A percentile compares a stretch with the other conserved stretches of the same genome.
phyloP scores from a whole-genome alignment of 2,329 filamentous ascomycete genomes.

The Dothistroma pini region DNA sequence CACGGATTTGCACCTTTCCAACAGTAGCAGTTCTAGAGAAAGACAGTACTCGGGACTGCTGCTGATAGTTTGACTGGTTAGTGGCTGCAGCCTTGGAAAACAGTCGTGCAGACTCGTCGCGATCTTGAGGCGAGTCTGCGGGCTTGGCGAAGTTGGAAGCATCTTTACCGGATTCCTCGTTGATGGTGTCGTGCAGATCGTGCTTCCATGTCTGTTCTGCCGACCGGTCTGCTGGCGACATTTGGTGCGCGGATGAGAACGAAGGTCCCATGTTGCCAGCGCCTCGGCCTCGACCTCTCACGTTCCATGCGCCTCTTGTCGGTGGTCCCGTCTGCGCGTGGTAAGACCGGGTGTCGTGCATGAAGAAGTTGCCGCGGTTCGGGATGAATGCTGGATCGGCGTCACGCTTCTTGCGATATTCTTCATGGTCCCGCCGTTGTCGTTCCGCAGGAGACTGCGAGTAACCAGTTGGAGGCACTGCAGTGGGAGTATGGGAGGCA shows the following conservation, averaged over 20 bases:
- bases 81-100: constrained; percentile 20
- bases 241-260: constrained; percentile 47
- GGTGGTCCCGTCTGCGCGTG: constrained; percentile 22
- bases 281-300: constrained; percentile 62
- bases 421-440: constrained; percentile 80
- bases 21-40: constrained; percentile 81
- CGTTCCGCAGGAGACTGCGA: constrained; percentile 57
- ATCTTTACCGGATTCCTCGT: constrained; percentile 39
- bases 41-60: constrained; percentile 26
- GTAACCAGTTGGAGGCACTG: constrained; percentile 29
- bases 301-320: constrained; percentile 32
- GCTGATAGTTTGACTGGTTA: constrained; percentile 13
- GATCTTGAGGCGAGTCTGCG: constrained; percentile 17
- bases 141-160: constrained; percentile 12
- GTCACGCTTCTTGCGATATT: constrained; percentile 83
- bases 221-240: constrained; percentile 51
- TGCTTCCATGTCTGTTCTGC: constrained; percentile 82
- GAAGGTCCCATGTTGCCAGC: constrained; percentile 54
- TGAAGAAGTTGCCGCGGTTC: constrained; percentile 91
- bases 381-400: constrained; percentile 91
- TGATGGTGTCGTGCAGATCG: constrained; percentile 73
- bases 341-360: constrained; percentile 75
- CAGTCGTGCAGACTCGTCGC: constrained; percentile 27
- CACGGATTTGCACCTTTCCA: constrained; percentile 79
- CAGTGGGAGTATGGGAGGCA: constrained; percentile 21